A percentile compares a stretch with the other conserved stretches of the same genome.
These are phyloP conservation scores for Geotrichum reessii DNA, from an alignment of 1,139 yeast genomes.

Conservation along the genomic window DNA sequence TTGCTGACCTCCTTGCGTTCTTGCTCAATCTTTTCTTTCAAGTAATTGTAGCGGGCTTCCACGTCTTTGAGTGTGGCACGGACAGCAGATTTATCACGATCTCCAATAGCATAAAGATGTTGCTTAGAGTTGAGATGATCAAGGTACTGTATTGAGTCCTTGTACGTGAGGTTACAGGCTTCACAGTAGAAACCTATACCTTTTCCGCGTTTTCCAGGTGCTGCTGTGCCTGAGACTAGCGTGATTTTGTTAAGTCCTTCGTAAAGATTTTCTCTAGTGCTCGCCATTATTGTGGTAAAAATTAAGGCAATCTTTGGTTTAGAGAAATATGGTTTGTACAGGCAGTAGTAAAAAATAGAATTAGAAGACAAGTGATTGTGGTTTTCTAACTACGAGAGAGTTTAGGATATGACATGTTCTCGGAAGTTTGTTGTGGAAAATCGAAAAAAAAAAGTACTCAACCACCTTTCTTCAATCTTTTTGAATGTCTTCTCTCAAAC, in stretches of 20 bases:
- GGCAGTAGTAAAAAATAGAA: background rate
- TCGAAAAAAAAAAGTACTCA: background rate
- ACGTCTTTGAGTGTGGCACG: slow-evolving; percentile 36
- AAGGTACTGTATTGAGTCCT: slow-evolving; percentile 72
- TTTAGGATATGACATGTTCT: background rate
- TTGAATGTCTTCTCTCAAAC: background rate
- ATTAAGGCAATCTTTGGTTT: background rate
- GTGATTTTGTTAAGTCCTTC: slow-evolving; percentile 44
- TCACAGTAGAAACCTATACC: slow-evolving; percentile 82
- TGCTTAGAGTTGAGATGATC: slow-evolving; percentile 72
- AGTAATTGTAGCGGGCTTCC: slow-evolving; percentile 31
- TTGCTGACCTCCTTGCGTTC: slow-evolving; percentile 36
- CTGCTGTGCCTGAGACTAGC: slow-evolving; percentile 43
- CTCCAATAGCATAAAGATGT: slow-evolving; percentile 35
- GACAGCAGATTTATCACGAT: slow-evolving; percentile 25
- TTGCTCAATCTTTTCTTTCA: slow-evolving; percentile 34
- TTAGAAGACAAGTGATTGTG: background rate
- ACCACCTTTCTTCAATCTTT: background rate
- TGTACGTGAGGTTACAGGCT: slow-evolving; percentile 67
- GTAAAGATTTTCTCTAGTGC: slow-evolving; percentile 36
- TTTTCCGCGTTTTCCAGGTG: slow-evolving; percentile 49
- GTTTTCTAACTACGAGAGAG: background rate
- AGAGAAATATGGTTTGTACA: background rate
- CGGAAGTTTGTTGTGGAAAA: background rate
- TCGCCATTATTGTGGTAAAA: background rate